phyloP scores from a whole-genome alignment of 345 rosid species.

The Eucalyptus caleyi region DNA sequence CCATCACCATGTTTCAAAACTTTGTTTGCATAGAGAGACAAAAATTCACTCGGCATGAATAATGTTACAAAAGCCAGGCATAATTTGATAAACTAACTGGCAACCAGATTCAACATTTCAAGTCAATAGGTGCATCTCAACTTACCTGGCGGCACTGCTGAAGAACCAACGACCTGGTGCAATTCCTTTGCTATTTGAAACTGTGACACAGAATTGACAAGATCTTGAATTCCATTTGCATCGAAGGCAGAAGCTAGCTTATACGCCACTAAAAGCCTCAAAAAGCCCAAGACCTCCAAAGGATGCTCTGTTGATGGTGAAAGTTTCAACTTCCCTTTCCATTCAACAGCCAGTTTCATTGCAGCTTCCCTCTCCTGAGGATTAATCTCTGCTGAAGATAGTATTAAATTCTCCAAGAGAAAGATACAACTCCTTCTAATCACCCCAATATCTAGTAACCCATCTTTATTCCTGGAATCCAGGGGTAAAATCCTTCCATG shows the following conservation, averaged over 20 bases:
- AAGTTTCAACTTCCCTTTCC: constrained; percentile 13
- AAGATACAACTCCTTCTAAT: constrained; percentile 20
- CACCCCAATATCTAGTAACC: constrained; percentile 1
- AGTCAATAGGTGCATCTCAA: neutral
- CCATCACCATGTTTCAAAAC: neutral
- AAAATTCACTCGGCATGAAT: neutral
- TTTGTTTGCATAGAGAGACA: neutral
- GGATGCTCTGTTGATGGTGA: neutral
- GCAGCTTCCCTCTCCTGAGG: constrained; percentile 18
- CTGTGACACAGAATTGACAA: constrained; percentile 6
- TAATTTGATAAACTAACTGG: neutral
- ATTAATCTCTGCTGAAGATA: constrained; percentile 1
- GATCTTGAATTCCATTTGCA: constrained; percentile 1
- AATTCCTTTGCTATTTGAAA: constrained; percentile 1
- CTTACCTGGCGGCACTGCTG: constrained; percentile 6
- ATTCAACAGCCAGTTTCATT: constrained; percentile 11
- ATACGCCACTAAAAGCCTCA: constrained; percentile 22
- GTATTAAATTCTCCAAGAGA: constrained; percentile 27
- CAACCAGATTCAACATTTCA: neutral
- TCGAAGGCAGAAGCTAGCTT: constrained; percentile 14
- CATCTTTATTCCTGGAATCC: neutral
- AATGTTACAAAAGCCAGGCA: neutral
- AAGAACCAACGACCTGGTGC: constrained; percentile 9
- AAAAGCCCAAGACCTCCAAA: constrained; percentile 22
- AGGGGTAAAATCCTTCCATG: constrained; percentile 15